Percentiles rank a stretch among this genome's conserved stretches.
These are phyloP conservation scores for Suillus subaureus DNA, from an alignment of 768 basidiomycete species.

Conservation along the genomic window DNA sequence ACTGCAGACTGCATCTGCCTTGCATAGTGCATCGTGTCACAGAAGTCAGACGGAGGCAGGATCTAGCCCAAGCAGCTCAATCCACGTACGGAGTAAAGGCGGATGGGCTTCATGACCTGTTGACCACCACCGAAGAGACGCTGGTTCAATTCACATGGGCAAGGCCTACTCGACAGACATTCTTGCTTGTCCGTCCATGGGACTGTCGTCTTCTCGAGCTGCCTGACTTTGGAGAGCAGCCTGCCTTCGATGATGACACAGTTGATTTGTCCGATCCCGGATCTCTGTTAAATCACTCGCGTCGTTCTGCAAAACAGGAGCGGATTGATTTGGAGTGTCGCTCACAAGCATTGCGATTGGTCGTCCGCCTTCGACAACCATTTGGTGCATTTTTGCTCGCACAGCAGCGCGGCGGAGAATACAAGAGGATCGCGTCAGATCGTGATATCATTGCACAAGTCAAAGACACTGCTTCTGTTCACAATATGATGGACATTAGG, in stretches of 20 bases:
- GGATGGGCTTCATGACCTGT: not conserved
- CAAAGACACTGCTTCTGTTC: not conserved
- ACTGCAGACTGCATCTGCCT: not conserved
- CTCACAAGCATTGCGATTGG: not conserved
- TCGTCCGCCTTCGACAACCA: not conserved
- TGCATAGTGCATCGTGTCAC: not conserved
- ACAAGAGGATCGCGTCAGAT: conserved; percentile 1
- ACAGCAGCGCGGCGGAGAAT: not conserved
- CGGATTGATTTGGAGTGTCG: not conserved
- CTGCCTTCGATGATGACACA: not conserved
- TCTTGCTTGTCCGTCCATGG: conserved; percentile 1
- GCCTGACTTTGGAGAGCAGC: not conserved
- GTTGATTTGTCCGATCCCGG: not conserved
- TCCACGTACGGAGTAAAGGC: not conserved
- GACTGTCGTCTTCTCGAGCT: not conserved
- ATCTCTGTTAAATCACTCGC: not conserved
- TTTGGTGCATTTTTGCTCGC: not conserved
- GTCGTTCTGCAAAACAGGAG: not conserved
- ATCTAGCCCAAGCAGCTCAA: not conserved
- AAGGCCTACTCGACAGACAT: not conserved
- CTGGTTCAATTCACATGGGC: not conserved
- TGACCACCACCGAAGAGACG: not conserved
- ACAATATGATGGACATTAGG: not conserved
- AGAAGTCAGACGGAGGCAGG: not conserved
- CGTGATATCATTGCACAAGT: not conserved